Conservation (phyloP, 257 asterid genomes). For the Catharanthus roseus region DNA sequence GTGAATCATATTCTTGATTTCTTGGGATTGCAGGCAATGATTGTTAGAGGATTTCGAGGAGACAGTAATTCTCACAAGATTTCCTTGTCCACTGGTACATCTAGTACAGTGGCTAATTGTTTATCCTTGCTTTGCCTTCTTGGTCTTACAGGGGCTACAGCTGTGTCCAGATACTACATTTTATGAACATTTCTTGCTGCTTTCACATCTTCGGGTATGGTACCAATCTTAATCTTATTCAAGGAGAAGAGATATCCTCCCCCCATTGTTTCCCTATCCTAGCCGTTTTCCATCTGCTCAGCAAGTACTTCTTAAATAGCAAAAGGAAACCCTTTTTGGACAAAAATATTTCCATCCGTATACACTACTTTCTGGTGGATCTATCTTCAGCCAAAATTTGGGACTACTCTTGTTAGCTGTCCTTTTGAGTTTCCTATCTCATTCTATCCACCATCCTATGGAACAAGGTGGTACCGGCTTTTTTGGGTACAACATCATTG, state of each 20-base stretch:
- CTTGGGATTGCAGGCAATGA: constrained; percentile 77
- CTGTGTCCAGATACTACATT: constrained; percentile 35
- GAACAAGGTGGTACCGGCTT: not conserved
- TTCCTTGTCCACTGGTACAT: constrained; percentile 61
- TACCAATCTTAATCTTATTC: not conserved
- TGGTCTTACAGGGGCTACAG: constrained; percentile 56
- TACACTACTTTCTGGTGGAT: not conserved
- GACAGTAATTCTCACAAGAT: constrained; percentile 61
- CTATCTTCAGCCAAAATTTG: not conserved
- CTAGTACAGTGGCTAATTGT: constrained; percentile 45
- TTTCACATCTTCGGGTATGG: not conserved
- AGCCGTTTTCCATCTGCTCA: not conserved
- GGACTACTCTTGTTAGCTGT: not conserved
- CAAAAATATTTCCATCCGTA: not conserved
- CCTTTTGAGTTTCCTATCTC: not conserved
- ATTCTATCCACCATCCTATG: not conserved
- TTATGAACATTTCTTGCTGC: constrained; percentile 19
- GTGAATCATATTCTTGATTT: not conserved
- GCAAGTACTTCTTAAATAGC: not conserved
- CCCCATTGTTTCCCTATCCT: not conserved
- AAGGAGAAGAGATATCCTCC: not conserved
- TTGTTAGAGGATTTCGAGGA: constrained; percentile 89
- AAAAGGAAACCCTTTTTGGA: not conserved
- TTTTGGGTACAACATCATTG: not conserved
- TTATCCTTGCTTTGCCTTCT: constrained; percentile 60